These are phyloP conservation scores for Naganishia kalamii DNA, from an alignment of 768 basidiomycete species.

Conservation along the genomic window DNA sequence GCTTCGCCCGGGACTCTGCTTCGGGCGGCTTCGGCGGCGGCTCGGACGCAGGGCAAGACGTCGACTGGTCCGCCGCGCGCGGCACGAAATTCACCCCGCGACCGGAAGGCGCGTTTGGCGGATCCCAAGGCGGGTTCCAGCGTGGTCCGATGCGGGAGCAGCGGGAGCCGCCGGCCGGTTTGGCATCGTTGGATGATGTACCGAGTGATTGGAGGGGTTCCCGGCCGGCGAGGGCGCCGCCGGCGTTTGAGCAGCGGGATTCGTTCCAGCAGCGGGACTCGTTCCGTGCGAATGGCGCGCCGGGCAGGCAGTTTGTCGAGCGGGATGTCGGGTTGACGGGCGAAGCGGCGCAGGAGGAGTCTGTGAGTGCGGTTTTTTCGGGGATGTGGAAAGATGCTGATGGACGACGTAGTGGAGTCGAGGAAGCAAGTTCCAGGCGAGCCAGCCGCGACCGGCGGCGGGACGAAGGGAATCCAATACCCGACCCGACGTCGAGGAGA, in stretches of 20 bases:
- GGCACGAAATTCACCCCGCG: slow-evolving; percentile 47
- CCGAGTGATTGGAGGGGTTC: slow-evolving; percentile 67
- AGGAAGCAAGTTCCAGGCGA: slow-evolving; percentile 40
- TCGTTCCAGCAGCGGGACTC: slow-evolving; percentile 34
- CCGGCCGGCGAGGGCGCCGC: slow-evolving; percentile 40
- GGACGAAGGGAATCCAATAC: slow-evolving; percentile 15
- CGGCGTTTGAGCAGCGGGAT: slow-evolving; percentile 24
- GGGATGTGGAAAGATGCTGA: neutral
- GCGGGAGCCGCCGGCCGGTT: slow-evolving; percentile 44
- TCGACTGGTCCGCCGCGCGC: slow-evolving; percentile 47
- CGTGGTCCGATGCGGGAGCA: slow-evolving; percentile 12
- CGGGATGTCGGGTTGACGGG: slow-evolving; percentile 22
- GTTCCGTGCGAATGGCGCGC: slow-evolving; percentile 53
- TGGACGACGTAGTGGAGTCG: slow-evolving; percentile 41
- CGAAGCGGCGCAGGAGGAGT: slow-evolving; percentile 69
- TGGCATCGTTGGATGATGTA: slow-evolving; percentile 57
- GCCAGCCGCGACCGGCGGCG: slow-evolving; percentile 24
- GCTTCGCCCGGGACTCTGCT: slow-evolving; percentile 42
- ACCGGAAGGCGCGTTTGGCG: slow-evolving; percentile 27
- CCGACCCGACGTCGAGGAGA: slow-evolving; percentile 25
- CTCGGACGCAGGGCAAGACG: slow-evolving; percentile 33
- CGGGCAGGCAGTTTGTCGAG: slow-evolving; percentile 30
- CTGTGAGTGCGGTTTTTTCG: slow-evolving; percentile 34
- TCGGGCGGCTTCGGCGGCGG: slow-evolving; percentile 26
- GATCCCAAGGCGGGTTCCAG: slow-evolving; percentile 26